phyloP scores from a whole-genome alignment of 1,284 basidiomycete genomes.

The Cryptococcus sp. region DNA sequence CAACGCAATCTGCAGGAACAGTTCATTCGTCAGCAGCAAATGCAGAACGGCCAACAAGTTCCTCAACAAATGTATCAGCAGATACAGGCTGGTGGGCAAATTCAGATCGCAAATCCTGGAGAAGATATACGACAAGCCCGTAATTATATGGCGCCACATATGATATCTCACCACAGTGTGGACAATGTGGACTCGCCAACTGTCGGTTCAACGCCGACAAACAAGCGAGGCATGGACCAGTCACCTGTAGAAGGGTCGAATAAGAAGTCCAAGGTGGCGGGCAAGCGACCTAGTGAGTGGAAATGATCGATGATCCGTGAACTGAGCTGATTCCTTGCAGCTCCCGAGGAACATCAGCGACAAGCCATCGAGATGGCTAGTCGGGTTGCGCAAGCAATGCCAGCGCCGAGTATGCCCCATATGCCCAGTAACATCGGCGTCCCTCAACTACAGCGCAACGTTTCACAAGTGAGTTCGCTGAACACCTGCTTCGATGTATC shows the following conservation, averaged over 20 bases:
- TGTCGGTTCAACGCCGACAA: conserved; percentile 4
- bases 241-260: conserved; percentile 14
- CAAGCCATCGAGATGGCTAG: conserved; percentile 30
- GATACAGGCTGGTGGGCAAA: conserved; percentile 11
- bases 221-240: conserved; percentile 19
- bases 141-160: background rate
- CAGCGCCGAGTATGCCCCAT: conserved; percentile 4
- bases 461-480: conserved; percentile 15
- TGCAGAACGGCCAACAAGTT: conserved; percentile 1
- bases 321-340: conserved; percentile 5
- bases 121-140: background rate
- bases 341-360: conserved; percentile 29
- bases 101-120: background rate
- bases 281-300: conserved; percentile 23
- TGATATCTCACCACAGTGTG: background rate
- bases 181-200: conserved; percentile 12
- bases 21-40: conserved; percentile 8
- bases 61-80: conserved; percentile 7
- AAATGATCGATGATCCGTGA: background rate
- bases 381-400: conserved; percentile 10
- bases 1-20: conserved; percentile 13
- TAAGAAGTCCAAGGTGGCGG: conserved; percentile 18
- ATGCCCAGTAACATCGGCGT: conserved; percentile 9
- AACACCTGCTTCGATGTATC: background rate
- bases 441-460: conserved; percentile 16